Conservation (phyloP, 2,329 filamentous ascomycete genomes). For the Cercospora sesami region DNA sequence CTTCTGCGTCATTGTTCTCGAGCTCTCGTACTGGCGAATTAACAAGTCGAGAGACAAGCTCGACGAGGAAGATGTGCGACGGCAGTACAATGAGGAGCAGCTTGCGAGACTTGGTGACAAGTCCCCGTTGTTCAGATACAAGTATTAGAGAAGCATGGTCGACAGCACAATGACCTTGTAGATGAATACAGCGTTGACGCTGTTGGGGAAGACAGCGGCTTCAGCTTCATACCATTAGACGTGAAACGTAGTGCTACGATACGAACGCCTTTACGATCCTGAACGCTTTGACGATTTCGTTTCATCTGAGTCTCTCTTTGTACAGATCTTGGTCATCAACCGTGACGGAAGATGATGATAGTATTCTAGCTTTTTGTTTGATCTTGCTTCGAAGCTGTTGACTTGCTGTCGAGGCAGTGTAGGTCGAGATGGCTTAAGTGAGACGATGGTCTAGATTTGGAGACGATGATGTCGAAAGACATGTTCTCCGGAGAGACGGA, state of each 20-base stretch:
- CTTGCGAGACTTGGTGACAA: slow-evolving; percentile 42
- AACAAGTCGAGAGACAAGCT: slow-evolving; percentile 39
- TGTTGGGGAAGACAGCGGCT: not conserved
- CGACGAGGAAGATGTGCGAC: slow-evolving; percentile 29
- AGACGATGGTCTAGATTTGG: too few species aligned
- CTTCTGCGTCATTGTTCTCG: slow-evolving; percentile 30
- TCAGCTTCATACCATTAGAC: not conserved
- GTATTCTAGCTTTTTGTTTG: too few species aligned
- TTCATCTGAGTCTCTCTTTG: too few species aligned
- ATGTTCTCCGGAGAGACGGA: too few species aligned
- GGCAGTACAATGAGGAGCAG: slow-evolving; percentile 36
- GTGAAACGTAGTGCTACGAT: not conserved
- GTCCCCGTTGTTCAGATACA: slow-evolving; percentile 41
- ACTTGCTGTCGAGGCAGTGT: too few species aligned
- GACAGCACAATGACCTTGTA: not conserved
- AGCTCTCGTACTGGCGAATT: slow-evolving; percentile 37
- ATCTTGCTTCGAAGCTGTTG: too few species aligned
- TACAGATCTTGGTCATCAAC: too few species aligned
- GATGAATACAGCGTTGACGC: not conserved
- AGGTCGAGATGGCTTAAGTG: too few species aligned
- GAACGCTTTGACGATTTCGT: too few species aligned
- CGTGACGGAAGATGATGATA: too few species aligned
- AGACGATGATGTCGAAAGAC: too few species aligned
- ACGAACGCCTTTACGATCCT: not conserved
- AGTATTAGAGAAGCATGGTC: not conserved